Base-by-base conservation (phyloP, 2,329 filamentous ascomycete species). In the Lasiodiplodia gonubiensis region DNA sequence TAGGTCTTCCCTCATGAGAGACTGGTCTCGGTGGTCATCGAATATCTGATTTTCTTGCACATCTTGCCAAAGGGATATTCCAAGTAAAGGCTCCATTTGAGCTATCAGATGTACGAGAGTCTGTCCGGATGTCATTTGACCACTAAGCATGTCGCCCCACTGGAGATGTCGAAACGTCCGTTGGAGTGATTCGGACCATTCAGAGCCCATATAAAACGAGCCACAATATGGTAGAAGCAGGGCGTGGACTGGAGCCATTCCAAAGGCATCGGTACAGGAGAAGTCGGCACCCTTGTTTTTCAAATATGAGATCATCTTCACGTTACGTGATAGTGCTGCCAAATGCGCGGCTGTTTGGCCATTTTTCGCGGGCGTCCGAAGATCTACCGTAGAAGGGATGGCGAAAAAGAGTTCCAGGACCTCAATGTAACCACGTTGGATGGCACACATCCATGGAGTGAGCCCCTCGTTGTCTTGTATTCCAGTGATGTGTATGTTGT, bases 81-180 rank as follows among this genome's bases (percentile, higher is more conserved):
- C 30, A 8, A 1, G 1, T 0, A 0, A 1, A 8, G 30, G 30
- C 0, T 8, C 6, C 6, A 30, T 8, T 8, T 2, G 30, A 8
- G 30, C 6, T 30, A 30, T 8, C 5, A 30, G 1, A 30, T 30
- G 30, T 2, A 30, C 30, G 8, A 30, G 30, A 1, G 30, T 30
- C 30, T 30, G 30, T 1, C 30, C 6, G 6, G 30, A 8, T 1
- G 7, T 6, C 5, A 8, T 30, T 30, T 30, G 30, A 8, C 2
- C 5, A 8, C 5, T 30, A 8, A 30, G 30, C 30, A 30, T 30
- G 30, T 30, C 30, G 30, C 30, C 2, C 2, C 30, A 2, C 30
- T 30, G 30, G 1, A 30, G 30, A 8, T 8, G 6, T 30, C 30
- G 30, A 30, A 30, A 30, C 8, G 8, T 30, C 30, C 3, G 5